Evolutionary conservation across 2,329 filamentous ascomycete species (phyloP), one percentile per base, ranked within the genome.

Genomic region (Colletotrichum lentis): DNA sequence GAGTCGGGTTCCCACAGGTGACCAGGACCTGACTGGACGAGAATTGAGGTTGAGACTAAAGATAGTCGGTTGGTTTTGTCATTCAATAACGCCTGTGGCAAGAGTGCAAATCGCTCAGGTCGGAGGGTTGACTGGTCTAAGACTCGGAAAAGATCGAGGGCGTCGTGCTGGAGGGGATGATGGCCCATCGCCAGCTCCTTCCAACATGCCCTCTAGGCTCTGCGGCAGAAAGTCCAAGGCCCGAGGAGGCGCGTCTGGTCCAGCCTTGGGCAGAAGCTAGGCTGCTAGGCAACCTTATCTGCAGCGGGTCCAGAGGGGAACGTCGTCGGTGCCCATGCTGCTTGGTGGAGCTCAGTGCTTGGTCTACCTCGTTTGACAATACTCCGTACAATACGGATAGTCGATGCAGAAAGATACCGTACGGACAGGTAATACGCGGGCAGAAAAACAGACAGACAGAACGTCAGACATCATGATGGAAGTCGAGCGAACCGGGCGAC

Each of bases 261-360:
- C 50, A 53, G 55, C 61, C 66, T 56, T 50, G 53, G 50, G 52
- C 50, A 56, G 50, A 60, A 69, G 44, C 27, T 55, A 50, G 55
- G 31, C 62, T 66, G 44, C 27, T 55, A 50, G 55, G 31, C 62
- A 65, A 61, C 49, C 61, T 65, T 60, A 68, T 68, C 62, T 65
- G 55, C 49, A 50, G 62, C 37, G 55, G 62, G 27, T 37, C 27
- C 55, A 35, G n/a, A 58, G 44, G 27, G 62, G 54, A 43, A 46
- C 39, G n/a, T n/a, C 12, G 43, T 31, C 37, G 59, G 11, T 39
- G 52, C 14, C 27, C 41, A 35, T 43, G 53, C 53, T 63, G 27
- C 39, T 31, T 20, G 14, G 18, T 31, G 12, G 46, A 57, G 41
- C 10, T 31, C 37, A 49, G 44, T 67, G 52, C 39, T 57, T 16